Percentiles rank a stretch among this genome's conserved stretches.
Conservation (phyloP, 2,329 filamentous ascomycete genomes). For the Tolypocladium amazonense region DNA sequence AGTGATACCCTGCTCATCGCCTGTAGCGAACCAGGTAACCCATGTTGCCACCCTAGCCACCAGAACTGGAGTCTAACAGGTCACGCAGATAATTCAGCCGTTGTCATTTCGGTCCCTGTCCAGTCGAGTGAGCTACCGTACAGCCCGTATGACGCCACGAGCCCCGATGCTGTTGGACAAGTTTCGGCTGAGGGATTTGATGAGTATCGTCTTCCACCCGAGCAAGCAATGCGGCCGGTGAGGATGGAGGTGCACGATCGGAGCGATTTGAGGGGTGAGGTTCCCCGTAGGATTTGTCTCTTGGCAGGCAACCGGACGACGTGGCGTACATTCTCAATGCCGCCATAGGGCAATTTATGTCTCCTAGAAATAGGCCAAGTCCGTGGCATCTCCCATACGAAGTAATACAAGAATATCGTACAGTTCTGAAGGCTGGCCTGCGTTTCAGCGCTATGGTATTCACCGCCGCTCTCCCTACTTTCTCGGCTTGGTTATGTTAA, state of each 20-base stretch:
- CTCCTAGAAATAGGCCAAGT: background rate
- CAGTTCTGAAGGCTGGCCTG: background rate
- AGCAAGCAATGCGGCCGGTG: constrained; percentile 22
- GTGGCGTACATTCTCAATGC: constrained; percentile 36
- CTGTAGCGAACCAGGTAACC: constrained; percentile 29
- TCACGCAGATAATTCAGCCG: constrained; percentile 12
- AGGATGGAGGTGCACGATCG: constrained; percentile 41
- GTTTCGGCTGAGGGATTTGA: constrained; percentile 8
- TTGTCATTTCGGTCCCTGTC: constrained; percentile 24
- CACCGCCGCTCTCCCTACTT: constrained; percentile 13
- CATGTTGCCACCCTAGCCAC: background rate
- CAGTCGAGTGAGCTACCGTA: constrained; percentile 25
- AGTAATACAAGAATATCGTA: background rate
- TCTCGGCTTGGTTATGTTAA: constrained; percentile 56
- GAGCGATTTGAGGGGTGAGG: constrained; percentile 30
- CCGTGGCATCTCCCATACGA: background rate
- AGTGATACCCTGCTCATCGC: constrained; percentile 51
- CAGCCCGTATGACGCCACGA: constrained; percentile 19
- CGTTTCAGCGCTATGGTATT: background rate
- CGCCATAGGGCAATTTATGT: background rate
- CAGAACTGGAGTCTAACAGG: background rate
- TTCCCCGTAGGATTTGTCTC: constrained; percentile 40
- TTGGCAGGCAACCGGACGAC: constrained; percentile 35
- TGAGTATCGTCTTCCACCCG: constrained; percentile 16
- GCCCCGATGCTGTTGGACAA: constrained; percentile 1